These are phyloP conservation scores for Hypoxylon fuscum DNA, from an alignment of 495 filamentous ascomycete genomes.

Conservation along the genomic window DNA sequence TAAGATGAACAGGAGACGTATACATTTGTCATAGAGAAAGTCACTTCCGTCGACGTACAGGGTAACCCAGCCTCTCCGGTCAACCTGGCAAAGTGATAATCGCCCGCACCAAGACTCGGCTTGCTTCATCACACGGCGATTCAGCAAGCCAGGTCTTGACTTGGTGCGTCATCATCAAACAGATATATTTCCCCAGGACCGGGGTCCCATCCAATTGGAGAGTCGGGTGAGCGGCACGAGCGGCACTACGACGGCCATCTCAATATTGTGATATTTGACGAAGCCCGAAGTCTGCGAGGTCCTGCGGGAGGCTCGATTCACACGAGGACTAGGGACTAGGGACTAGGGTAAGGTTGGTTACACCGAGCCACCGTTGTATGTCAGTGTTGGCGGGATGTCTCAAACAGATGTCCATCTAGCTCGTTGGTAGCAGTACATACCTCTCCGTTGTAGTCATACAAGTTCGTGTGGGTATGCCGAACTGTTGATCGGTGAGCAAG, in stretches of 20 bases:
- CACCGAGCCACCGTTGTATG: conserved; percentile 35
- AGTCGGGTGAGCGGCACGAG: neutral
- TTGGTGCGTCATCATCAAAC: conserved; percentile 21
- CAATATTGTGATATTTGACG: conserved; percentile 30
- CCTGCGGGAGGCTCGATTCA: conserved; percentile 25
- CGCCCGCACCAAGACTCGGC: neutral
- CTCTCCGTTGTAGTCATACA: neutral
- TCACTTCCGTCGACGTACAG: conserved; percentile 1
- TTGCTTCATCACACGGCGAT: conserved; percentile 1
- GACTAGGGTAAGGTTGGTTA: conserved; percentile 21
- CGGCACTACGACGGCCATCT: neutral
- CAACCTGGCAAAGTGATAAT: conserved; percentile 8
- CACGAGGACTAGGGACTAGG: neutral
- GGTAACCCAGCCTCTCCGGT: neutral
- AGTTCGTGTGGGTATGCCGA: neutral
- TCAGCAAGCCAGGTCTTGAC: conserved; percentile 13
- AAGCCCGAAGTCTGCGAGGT: conserved; percentile 11
- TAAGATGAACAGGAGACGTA: neutral
- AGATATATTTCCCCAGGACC: conserved; percentile 12
- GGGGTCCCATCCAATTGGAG: conserved; percentile 4
- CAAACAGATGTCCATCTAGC: conserved; percentile 17
- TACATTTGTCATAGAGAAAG: neutral
- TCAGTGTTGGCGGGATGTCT: conserved; percentile 32
- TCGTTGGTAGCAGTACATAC: conserved; percentile 5
- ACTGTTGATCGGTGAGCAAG: conserved; percentile 3